A percentile compares a stretch with the other conserved stretches of the same genome.
These are phyloP conservation scores for Silene noctiflora DNA, from an alignment of 179 eudicot genomes.

Conservation along the genomic window DNA sequence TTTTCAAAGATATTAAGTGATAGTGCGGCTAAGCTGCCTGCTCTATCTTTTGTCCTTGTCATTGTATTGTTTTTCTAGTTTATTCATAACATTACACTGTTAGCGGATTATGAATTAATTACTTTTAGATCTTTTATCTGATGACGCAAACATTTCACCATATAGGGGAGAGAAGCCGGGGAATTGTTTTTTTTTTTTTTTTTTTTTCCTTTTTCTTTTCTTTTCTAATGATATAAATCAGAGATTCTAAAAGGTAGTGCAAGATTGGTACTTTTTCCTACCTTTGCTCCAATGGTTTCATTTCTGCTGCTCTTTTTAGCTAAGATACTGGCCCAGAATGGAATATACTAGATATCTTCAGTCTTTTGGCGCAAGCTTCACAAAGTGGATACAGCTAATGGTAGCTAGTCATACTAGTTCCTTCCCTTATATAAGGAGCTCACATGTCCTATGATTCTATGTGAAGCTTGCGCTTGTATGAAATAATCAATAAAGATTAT, in stretches of 20 bases:
- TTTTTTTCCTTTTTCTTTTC: too few relatives aligned
- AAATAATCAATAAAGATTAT: not conserved
- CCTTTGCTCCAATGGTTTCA: slow-evolving; percentile 11
- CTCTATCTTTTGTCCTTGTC: not conserved
- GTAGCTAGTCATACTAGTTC: slow-evolving; percentile 9
- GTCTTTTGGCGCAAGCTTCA: slow-evolving; percentile 10
- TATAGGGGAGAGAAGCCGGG: not conserved
- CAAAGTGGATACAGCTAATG: slow-evolving; percentile 10
- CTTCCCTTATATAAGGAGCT: slow-evolving; percentile 21
- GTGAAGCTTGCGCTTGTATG: slow-evolving; percentile 2
- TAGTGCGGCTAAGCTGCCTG: not conserved
- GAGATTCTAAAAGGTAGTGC: not conserved
- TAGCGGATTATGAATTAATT: not conserved
- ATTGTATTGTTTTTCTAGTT: not conserved
- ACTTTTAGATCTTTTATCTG: not conserved
- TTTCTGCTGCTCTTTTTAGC: slow-evolving; percentile 4
- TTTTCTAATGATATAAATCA: not conserved
- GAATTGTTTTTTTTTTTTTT: too few relatives aligned
- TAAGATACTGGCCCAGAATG: slow-evolving; percentile 3
- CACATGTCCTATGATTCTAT: slow-evolving; percentile 5
- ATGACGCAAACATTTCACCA: not conserved
- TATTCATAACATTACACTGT: not conserved
- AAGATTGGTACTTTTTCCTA: slow-evolving; percentile 12
- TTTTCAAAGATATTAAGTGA: not conserved
- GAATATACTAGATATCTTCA: slow-evolving; percentile 17